Evolutionary conservation across 345 rosid species (phyloP).

Genomic region (Populus pruinosa): DNA sequence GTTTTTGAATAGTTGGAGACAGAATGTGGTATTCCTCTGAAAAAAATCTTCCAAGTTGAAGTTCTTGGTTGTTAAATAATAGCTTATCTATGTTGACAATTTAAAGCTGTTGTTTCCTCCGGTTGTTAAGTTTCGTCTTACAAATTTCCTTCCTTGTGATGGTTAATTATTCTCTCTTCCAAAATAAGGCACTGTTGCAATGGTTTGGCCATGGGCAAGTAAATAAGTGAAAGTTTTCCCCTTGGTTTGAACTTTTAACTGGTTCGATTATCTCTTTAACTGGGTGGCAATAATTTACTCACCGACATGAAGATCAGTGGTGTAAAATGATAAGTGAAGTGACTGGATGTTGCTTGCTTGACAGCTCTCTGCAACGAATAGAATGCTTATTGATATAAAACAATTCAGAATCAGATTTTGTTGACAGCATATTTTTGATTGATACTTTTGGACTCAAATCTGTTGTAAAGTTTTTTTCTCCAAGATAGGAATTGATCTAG

Average conservation of each 20-base stretch:
- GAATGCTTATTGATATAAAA: not conserved
- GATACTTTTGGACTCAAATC: not conserved
- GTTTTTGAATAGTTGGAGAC: constrained; percentile 11
- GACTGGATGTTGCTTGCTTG: not conserved
- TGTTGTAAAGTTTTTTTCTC: not conserved
- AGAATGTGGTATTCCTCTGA: not conserved
- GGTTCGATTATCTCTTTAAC: not conserved
- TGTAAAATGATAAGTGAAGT: not conserved
- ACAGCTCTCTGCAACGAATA: not conserved
- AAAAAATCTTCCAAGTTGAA: not conserved
- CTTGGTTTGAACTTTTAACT: not conserved
- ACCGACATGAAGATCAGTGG: not conserved
- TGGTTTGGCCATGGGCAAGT: not conserved
- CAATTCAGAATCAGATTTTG: not conserved
- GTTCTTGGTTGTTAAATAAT: constrained; percentile 12
- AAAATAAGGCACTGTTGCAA: not conserved
- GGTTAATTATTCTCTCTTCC: not conserved
- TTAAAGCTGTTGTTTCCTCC: not conserved
- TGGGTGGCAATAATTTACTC: not conserved
- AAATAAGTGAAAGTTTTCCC: not conserved
- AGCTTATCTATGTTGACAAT: not conserved
- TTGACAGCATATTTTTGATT: not conserved
- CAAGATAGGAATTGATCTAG: not conserved
- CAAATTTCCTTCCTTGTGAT: not conserved
- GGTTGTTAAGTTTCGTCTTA: not conserved